Evolutionary conservation across 106 monocot genomes (phyloP), one percentile per base, ranked within the genome.

Genomic region (Xerophyta viscosa): DNA sequence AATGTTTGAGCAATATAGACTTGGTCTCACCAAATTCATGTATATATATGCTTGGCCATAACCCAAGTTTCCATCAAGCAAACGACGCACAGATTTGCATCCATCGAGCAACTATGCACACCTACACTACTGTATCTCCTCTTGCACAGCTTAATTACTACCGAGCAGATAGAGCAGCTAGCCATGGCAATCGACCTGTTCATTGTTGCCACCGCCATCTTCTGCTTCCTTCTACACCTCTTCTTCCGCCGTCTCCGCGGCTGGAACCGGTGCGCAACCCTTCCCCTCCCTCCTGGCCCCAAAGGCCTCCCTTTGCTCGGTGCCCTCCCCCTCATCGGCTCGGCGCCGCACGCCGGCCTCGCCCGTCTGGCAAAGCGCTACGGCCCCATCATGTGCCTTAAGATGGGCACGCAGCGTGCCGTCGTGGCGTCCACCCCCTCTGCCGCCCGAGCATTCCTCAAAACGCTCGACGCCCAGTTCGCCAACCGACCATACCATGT

Each of bases 341-440:
- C 39, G 1, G 39, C 39, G 10, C 39, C 39, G 15, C 62, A 62
- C 50, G 10, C 24, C 24, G 12, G 31, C n/a, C 49, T 62, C 14
- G 49, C 36, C 4, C 2, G 25, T 31, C 22, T 62, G 22, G 62
- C 62, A 47, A 62, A 62, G 36, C 49, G 37, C 7, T 62, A 62
- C 24, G 62, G 62, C 37, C 62, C 62, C 33, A 20, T 62, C 41
- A 77, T 77, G 77, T 77, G 71, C 66, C 66, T 77, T 13, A 77
- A 71, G 61, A 61, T 80, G 49, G 80, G 75, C 25, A 66, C 66
- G 12, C 56, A 31, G n/a, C 28, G 24, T 41, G 60, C 60, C 28
- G 71, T 75, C 13, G 75, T 80, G 12, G 80, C 64, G 24, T 75
- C 74, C 24, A 30, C 69, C 30, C 52, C 80, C 10, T 31, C 37